phyloP scores from a whole-genome alignment of 2,329 filamentous ascomycete species.

The Trichoderma lentiforme region DNA sequence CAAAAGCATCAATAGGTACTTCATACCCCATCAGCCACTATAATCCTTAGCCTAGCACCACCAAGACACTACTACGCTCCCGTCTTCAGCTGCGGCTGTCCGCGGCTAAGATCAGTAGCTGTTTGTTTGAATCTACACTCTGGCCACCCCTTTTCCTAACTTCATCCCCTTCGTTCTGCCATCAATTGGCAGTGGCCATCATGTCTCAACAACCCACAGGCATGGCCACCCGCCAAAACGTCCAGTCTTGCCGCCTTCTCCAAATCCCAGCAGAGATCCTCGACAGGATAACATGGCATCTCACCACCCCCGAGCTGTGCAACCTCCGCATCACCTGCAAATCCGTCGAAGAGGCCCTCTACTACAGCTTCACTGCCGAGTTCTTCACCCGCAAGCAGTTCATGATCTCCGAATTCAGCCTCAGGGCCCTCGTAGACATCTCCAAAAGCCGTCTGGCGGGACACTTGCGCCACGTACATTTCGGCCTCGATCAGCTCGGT shows the following conservation, averaged over 20 bases:
- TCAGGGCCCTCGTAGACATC: slow-evolving; percentile 53
- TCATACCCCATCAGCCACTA: background rate
- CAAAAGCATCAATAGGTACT: background rate
- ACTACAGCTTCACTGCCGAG: slow-evolving; percentile 54
- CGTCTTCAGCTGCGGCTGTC: background rate
- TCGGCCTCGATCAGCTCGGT: slow-evolving; percentile 27
- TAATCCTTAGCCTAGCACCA: background rate
- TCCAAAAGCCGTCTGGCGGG: slow-evolving; percentile 43
- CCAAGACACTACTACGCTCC: background rate
- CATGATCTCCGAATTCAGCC: slow-evolving; percentile 56
- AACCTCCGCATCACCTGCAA: slow-evolving; percentile 54
- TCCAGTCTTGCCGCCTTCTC: slow-evolving; percentile 23
- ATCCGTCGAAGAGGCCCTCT: slow-evolving; percentile 50
- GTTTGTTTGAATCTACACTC: background rate
- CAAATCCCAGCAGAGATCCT: slow-evolving; percentile 59
- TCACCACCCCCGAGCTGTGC: slow-evolving; percentile 55
- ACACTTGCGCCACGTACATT: slow-evolving; percentile 37
- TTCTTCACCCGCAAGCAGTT: slow-evolving; percentile 67
- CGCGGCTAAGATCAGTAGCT: background rate
- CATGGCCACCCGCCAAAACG: background rate
- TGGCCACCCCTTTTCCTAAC: background rate
- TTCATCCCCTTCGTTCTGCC: no score
- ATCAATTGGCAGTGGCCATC: background rate
- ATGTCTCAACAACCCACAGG: background rate
- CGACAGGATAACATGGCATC: slow-evolving; percentile 48